Base-by-base conservation (phyloP, 208 protist species). In the Trypanosoma conorhini region DNA sequence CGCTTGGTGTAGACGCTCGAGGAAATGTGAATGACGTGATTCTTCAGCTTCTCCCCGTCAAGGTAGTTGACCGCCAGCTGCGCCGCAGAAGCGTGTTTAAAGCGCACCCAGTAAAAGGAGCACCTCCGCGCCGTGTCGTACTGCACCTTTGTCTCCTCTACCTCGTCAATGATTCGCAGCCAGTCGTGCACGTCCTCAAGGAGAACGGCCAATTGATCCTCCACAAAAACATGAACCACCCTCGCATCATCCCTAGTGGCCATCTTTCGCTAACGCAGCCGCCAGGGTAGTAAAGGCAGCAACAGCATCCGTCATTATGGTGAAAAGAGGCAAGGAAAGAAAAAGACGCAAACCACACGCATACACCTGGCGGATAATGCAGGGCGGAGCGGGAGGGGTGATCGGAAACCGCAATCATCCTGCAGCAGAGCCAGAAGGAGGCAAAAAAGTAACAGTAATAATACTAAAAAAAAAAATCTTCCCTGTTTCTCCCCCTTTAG, bases 121-220 rank as follows among this genome's bases (percentile, higher is more conserved):
- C 68, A 31, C 54, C 81, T 72, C 22, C 57, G 57, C 0, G 79
- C 33, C 0, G 76, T 77, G 62, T 96, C 86, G 72, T 85, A 96
- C 75, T 93, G 91, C 22, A 89, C 58, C 65, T 96, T 96, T 13
- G 92, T 75, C 7, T 81, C 61, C 9, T 87, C 76, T 46, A 96
- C 77, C 3, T 86, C 75, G 26, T 74, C 87, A 22, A 96, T 62
- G 38, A 94, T 85, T 30, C 69, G 60, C 26, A 93, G 70, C 85
- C 86, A 96, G 24, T 96, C 87, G 28, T 71, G 70, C 24, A 96
- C 67, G 52, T 96, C 91, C 42, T 91, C 82, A 5, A 70, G 61
- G 22, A 73, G 81, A 0, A 96, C 69, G 1, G 44, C 33, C 21
- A 70, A 73, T 17, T 54, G 52, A 30, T 62, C 80, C 7, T 83